phyloP scores from a whole-genome alignment of 208 protist genomes.

The Leishmania tarentolae region DNA sequence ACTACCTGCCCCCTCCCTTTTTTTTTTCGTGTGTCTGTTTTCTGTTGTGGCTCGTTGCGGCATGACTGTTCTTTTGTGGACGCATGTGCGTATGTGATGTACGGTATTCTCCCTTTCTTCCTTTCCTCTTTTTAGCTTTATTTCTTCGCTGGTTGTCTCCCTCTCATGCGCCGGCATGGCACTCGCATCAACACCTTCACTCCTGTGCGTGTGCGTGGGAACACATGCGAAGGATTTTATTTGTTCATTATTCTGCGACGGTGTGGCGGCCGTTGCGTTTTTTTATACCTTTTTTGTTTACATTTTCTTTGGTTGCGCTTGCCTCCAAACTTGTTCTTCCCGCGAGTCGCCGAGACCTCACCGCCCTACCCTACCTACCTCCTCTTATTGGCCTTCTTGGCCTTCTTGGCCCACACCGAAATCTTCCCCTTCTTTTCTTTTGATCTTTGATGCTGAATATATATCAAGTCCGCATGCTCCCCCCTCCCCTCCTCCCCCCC shows the following conservation, averaged over 20 bases:
- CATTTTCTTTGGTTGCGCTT: conserved; percentile 8
- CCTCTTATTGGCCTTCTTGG: too few relatives aligned
- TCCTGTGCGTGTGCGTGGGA: neutral
- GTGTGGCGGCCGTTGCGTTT: neutral
- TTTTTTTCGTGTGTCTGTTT: too few relatives aligned
- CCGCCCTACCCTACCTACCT: neutral
- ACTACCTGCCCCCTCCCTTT: too few relatives aligned
- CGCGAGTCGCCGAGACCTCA: neutral
- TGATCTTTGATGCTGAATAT: neutral
- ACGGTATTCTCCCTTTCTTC: neutral
- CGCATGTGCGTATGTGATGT: neutral
- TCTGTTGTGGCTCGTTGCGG: too few relatives aligned
- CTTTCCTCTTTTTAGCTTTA: neutral
- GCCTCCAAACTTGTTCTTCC: neutral
- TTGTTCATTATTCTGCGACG: neutral
- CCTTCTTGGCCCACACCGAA: too few relatives aligned
- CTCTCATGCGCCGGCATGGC: too few relatives aligned
- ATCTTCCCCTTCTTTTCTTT: conserved; percentile 7
- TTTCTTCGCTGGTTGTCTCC: too few relatives aligned
- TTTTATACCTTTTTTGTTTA: neutral
- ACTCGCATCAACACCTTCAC: too few relatives aligned
- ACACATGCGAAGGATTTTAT: neutral
- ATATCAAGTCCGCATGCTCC: neutral
- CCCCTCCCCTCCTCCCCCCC: neutral
- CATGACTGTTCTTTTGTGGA: too few relatives aligned